Evolutionary conservation across 2,329 filamentous ascomycete species (phyloP), one percentile per base, ranked within the genome.

Genomic region (Cercospora canescens): DNA sequence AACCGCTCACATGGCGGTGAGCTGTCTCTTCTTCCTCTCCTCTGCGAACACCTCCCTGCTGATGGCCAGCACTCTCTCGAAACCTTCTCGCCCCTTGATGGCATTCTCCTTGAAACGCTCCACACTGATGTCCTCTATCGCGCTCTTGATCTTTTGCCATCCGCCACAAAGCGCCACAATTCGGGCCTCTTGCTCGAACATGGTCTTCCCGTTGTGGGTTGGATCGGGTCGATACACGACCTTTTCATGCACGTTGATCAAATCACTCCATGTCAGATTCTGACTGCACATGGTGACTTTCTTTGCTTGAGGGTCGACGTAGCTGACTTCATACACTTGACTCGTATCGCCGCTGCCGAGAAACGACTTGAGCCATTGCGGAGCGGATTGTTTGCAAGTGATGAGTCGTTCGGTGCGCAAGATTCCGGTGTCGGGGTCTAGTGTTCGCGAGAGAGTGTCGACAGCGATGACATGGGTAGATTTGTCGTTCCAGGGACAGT

Each of bases 401-500:
- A 88, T 88, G 58, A 88, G 84, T 67, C 90, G 88, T 78, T 92
- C 90, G 21, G 90, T 91, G 70, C 89, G 88, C 50, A 92, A 81
- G 73, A 92, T 90, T 74, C 89, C 88, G 45, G 89, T 91, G 12
- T 76, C 73, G 6, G 86, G 79, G 75, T 91, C 88, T 41, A 92
- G 82, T 9, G 79, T 79, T 69, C 95, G 91, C 61, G 89, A 90
- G 74, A 99, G 81, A 14, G 94, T 98, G 82, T 99, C 95, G 76
- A 98, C 95, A 72, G 93, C 94, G 71, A 96, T 89, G 72, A 99
- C 95, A 80, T 99, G 95, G 45, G 93, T 92, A n/a, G 92, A 94
- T 82, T 97, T 95, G 80, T 97, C 91, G 84, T 99, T 99, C 73
- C 95, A 98, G 21, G 94, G 94, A 76, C 93, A 96, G 82, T 99